phyloP scores from a whole-genome alignment of 1,284 basidiomycete genomes.

The Dichomitus squalens region DNA sequence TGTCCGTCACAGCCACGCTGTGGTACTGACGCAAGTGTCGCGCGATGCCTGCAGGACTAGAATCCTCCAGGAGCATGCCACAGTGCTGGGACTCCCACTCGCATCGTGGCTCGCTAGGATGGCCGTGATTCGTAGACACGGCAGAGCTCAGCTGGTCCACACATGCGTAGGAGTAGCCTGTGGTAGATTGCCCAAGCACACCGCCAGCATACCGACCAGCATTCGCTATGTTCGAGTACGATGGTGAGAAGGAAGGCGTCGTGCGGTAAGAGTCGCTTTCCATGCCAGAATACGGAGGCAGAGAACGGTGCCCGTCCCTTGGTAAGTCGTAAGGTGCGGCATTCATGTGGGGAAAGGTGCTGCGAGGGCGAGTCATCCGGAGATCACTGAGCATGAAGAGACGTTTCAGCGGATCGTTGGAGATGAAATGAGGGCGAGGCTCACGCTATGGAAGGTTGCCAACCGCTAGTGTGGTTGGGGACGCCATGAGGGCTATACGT shows the following conservation, averaged over 20 bases:
- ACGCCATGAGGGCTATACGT: constrained; percentile 1
- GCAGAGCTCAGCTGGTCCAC: not conserved
- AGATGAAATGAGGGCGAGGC: not conserved
- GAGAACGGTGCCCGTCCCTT: not conserved
- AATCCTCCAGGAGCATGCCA: constrained; percentile 18
- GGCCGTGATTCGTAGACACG: not conserved
- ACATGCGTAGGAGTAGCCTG: not conserved
- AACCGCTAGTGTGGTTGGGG: not conserved
- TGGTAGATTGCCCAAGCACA: not conserved
- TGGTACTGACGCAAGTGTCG: constrained; percentile 26
- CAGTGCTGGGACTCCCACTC: constrained; percentile 19
- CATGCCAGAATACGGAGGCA: not conserved
- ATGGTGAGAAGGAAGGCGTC: not conserved
- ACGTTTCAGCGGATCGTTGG: not conserved
- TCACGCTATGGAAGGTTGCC: constrained; percentile 5
- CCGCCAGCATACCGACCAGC: not conserved
- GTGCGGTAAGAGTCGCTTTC: constrained; percentile 1
- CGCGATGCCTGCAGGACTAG: constrained; percentile 22
- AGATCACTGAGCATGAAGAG: not conserved
- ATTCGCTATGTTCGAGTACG: not conserved
- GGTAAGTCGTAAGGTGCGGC: not conserved
- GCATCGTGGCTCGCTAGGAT: constrained; percentile 6
- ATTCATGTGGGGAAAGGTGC: constrained; percentile 1
- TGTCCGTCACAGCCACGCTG: constrained; percentile 19
- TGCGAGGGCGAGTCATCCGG: not conserved